These are phyloP conservation scores for Drechmeria coniospora DNA, from an alignment of 2,329 filamentous ascomycete species.

Conservation along the genomic window DNA sequence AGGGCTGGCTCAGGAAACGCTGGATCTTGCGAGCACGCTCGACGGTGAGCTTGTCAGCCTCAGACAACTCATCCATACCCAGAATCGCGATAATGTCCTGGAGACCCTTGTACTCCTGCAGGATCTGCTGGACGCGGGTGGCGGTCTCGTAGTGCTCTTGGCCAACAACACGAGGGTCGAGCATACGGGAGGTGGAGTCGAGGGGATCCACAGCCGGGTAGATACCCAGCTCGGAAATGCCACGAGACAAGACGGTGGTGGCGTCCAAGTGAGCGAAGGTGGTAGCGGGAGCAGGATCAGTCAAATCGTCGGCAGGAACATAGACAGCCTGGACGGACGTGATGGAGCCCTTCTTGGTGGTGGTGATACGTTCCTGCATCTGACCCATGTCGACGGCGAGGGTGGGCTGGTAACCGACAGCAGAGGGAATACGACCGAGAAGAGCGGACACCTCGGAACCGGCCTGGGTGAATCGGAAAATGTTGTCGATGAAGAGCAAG, in stretches of 20 bases:
- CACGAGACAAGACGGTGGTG: constrained; percentile 99
- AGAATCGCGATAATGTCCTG: constrained; percentile 99
- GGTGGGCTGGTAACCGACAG: constrained; percentile 99
- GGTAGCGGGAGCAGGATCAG: constrained; percentile 96
- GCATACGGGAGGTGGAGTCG: constrained; percentile 98
- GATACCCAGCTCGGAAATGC: constrained; percentile 99
- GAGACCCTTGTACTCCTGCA: constrained; percentile 99
- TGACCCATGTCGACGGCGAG: constrained; percentile 97
- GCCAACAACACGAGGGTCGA: constrained; percentile 96
- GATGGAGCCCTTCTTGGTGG: constrained; percentile 98
- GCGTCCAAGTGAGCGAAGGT: constrained; percentile 99
- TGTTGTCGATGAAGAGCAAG: constrained; percentile 99
- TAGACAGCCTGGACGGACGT: constrained; percentile 99
- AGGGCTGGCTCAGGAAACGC: constrained; percentile 98
- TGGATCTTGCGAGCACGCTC: constrained; percentile 99
- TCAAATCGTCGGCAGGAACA: constrained; percentile 99
- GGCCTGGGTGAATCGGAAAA: constrained; percentile 99
- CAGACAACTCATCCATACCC: constrained; percentile 99
- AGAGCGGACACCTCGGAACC: constrained; percentile 99
- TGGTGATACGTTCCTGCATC: constrained; percentile 99
- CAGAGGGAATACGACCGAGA: constrained; percentile 98
- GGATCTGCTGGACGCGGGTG: constrained; percentile 93
- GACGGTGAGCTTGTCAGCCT: constrained; percentile 98
- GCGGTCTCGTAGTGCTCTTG: constrained; percentile 95
- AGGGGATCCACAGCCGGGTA: constrained; percentile 99